These are phyloP conservation scores for Colletotrichum tropicale DNA, from an alignment of 2,329 filamentous ascomycete genomes.

Conservation along the genomic window DNA sequence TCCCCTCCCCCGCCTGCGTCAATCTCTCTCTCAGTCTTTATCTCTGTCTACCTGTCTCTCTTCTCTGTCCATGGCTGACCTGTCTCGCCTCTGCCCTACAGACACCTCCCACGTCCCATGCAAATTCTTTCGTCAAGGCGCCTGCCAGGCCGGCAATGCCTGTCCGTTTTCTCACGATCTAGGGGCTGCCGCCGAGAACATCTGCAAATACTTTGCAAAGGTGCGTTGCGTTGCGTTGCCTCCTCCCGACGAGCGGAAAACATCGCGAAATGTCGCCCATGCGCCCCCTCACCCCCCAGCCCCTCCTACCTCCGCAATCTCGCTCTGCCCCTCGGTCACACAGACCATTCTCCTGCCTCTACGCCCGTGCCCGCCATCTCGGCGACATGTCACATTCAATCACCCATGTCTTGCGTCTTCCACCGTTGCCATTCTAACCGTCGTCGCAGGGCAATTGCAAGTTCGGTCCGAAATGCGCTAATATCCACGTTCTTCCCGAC, in stretches of 20 bases:
- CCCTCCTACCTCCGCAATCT: slow-evolving; percentile 16
- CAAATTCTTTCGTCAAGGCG: slow-evolving; percentile 98
- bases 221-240: slow-evolving; percentile 51
- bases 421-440: background rate
- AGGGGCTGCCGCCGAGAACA: slow-evolving; percentile 80
- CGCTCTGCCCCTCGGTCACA: slow-evolving; percentile 11
- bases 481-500: slow-evolving; percentile 93
- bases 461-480: slow-evolving; percentile 96
- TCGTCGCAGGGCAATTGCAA: slow-evolving; percentile 88
- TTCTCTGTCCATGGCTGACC: slow-evolving; percentile 16
- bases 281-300: background rate
- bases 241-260: background rate
- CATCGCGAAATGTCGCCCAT: background rate
- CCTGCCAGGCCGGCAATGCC: slow-evolving; percentile 93
- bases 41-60: background rate
- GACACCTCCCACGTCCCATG: slow-evolving; percentile 97
- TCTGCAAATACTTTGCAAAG: slow-evolving; percentile 99
- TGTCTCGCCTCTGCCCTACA: slow-evolving; percentile 39
- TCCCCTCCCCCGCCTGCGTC: background rate
- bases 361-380: background rate
- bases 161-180: slow-evolving; percentile 97
- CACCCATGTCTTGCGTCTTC: background rate
- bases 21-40: background rate
- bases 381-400: background rate
- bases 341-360: background rate